Evolutionary conservation across 2,329 filamentous ascomycete genomes (phyloP), one percentile per base, ranked within the genome.

Genomic region (Monosporascus ibericus): DNA sequence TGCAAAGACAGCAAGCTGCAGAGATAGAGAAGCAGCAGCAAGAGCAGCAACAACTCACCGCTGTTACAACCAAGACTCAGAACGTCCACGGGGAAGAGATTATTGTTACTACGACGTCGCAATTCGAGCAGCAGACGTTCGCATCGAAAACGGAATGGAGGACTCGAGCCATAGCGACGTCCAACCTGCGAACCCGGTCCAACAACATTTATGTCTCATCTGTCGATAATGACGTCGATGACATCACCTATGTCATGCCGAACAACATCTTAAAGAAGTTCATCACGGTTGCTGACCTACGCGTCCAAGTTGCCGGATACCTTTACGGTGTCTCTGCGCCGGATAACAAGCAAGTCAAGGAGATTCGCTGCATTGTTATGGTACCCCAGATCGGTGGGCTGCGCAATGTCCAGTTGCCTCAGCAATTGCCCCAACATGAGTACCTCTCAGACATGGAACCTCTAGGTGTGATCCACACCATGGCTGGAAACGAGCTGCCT

Each of bases 191-290:
- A 46, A 96, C 92, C 47, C 81, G 94, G 59, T 84, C 94, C 48
- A 99, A 97, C 80, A 96, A 99, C 72, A 96, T 99, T 65, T 99
- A 97, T 71, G 95, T 99, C 62, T 96, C 94, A 7, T 94, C 92
- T 0, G 91, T 96, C 50, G 94, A 97, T 67, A 88, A 92, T 59
- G 88, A 91, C 50, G 83, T 94, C 58, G 91, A 96, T 55, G 90
- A 92, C 64, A 87, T 89, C 66, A 99, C 92, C 1, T 99, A 97
- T 65, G 89, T 99, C 64, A 96, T 99, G 90, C 94, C 94, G 1
- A 99, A 97, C 82, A 99, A 99, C 70, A 87, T 99, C 48, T 81
- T 99, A 64, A 96, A 96, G 80, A 89, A 90, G 59, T 99, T 99
- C 78, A 97, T 99, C 74, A 94, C 90, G 24, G 95, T 99, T 66